Evolutionary conservation across 2,329 filamentous ascomycete genomes (phyloP).

Genomic region (Teratosphaeria nubilosa): DNA sequence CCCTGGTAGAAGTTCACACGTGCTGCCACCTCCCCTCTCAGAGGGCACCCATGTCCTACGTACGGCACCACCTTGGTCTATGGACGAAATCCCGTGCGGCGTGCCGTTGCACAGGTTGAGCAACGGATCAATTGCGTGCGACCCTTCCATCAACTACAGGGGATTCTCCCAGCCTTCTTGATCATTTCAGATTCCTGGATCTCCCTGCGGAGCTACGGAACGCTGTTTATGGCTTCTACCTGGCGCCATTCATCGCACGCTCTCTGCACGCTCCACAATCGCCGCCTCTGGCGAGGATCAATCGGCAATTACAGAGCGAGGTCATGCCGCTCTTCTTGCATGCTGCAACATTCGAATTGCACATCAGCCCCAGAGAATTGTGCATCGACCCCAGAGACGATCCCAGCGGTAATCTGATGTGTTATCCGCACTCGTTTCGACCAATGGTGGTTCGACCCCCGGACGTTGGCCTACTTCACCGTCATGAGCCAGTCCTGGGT

Average conservation of each 20-base stretch:
- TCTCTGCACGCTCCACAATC: neutral
- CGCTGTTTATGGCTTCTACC: neutral
- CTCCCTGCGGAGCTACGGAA: neutral
- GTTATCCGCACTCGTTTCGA: neutral
- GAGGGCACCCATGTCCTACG: too few relatives aligned
- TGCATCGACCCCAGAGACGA: neutral
- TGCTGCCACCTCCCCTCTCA: too few relatives aligned
- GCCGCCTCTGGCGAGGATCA: neutral
- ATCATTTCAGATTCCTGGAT: too few relatives aligned
- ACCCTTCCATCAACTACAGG: neutral
- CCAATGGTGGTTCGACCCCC: neutral
- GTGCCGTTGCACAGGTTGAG: too few relatives aligned
- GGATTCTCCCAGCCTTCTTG: neutral
- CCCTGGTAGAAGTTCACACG: too few relatives aligned
- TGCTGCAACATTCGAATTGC: neutral
- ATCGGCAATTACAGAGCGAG: neutral
- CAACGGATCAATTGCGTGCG: too few relatives aligned
- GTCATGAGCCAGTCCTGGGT: neutral
- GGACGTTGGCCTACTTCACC: neutral
- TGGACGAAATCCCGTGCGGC: too few relatives aligned
- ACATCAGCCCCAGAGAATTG: neutral
- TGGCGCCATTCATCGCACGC: neutral
- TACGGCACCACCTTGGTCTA: too few relatives aligned
- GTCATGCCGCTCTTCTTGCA: neutral
- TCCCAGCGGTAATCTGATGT: neutral